Evolutionary conservation across 306 rosid genomes (phyloP).

Genomic region (Sicyos edulis): DNA sequence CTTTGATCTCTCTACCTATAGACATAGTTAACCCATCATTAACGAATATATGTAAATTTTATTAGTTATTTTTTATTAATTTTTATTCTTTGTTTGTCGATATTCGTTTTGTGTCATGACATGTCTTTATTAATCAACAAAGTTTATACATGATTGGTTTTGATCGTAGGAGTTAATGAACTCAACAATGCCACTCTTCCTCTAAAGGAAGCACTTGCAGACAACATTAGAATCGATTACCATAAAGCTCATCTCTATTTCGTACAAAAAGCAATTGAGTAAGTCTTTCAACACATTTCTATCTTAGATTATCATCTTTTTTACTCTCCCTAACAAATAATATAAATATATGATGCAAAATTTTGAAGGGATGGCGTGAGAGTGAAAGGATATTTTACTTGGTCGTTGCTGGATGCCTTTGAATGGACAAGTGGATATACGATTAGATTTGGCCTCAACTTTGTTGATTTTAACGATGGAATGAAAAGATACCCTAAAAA

Average conservation of each 20-base stretch:
- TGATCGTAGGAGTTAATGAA: constrained; percentile 43
- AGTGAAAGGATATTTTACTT: constrained; percentile 51
- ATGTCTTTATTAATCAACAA: too few relatives aligned
- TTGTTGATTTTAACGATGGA: constrained; percentile 36
- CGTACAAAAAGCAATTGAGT: constrained; percentile 44
- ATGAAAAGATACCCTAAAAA: constrained; percentile 38
- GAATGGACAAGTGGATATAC: constrained; percentile 50
- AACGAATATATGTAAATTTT: too few relatives aligned
- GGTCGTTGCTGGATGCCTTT: constrained; percentile 55
- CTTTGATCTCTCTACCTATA: too few relatives aligned
- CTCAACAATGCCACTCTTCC: constrained; percentile 32
- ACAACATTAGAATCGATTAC: constrained; percentile 42
- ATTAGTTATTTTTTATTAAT: too few relatives aligned
- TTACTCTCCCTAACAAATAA: too few relatives aligned
- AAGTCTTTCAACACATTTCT: constrained; percentile 7
- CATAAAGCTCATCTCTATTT: constrained; percentile 40
- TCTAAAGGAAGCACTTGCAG: constrained; percentile 33
- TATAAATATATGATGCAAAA: too few relatives aligned
- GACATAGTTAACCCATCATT: too few relatives aligned
- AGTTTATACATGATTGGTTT: too few relatives aligned
- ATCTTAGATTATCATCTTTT: not conserved
- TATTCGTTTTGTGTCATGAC: too few relatives aligned
- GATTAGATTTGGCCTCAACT: constrained; percentile 41
- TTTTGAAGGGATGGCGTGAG: constrained; percentile 39
- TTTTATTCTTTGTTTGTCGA: too few relatives aligned